phyloP scores from a whole-genome alignment of 768 basidiomycete genomes.

The Amanita rimosa region DNA sequence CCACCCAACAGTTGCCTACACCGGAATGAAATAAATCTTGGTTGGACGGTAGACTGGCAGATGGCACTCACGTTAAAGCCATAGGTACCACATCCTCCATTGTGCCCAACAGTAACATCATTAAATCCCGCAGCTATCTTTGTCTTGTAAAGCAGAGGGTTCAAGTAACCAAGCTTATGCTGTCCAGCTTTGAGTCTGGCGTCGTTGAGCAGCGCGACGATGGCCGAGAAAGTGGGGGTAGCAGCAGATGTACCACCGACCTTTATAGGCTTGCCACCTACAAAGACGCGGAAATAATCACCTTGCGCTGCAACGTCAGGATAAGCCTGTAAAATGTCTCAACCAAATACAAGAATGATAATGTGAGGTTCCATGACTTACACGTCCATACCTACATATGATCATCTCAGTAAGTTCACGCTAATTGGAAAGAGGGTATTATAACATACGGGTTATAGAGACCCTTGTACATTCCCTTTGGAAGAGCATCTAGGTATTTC shows the following conservation, averaged over 20 bases:
- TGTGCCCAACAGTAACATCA: slow-evolving; percentile 45
- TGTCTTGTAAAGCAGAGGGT: slow-evolving; percentile 42
- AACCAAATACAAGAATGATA: neutral
- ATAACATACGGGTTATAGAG: slow-evolving; percentile 39
- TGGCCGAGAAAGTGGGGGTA: slow-evolving; percentile 47
- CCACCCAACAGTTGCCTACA: slow-evolving; percentile 39
- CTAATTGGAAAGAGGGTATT: neutral
- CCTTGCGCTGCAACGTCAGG: slow-evolving; percentile 60
- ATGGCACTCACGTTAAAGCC: slow-evolving; percentile 43
- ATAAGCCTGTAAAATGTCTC: slow-evolving; percentile 24
- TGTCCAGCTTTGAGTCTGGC: slow-evolving; percentile 32
- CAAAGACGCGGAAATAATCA: slow-evolving; percentile 33
- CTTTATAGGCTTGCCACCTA: slow-evolving; percentile 20
- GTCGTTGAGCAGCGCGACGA: slow-evolving; percentile 55
- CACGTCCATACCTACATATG: slow-evolving; percentile 34
- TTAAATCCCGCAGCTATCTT: slow-evolving; percentile 30
- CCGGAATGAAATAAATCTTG: neutral
- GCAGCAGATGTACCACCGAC: slow-evolving; percentile 55
- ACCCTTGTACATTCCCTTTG: slow-evolving; percentile 30
- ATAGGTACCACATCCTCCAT: slow-evolving; percentile 43
- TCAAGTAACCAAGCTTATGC: slow-evolving; percentile 49
- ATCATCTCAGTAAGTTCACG: neutral
- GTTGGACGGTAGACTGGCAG: neutral
- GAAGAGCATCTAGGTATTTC: slow-evolving; percentile 25
- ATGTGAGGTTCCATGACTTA: slow-evolving; percentile 15